A percentile compares a stretch with the other conserved stretches of the same genome.
phyloP scores from a whole-genome alignment of 2,329 filamentous ascomycete species.

The Diaporthe vexans region DNA sequence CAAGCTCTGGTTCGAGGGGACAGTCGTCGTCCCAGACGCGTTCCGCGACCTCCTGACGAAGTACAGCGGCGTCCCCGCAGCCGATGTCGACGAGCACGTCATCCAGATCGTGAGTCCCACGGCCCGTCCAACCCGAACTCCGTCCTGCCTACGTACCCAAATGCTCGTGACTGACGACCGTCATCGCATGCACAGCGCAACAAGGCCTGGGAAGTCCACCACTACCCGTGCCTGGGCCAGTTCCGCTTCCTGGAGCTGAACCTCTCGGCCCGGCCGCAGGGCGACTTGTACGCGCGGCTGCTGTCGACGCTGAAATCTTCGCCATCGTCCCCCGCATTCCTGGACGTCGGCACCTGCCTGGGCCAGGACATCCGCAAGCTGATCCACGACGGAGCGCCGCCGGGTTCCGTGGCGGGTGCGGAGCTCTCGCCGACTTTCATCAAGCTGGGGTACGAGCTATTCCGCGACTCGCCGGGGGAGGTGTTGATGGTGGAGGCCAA shows the following conservation, averaged over 20 bases:
- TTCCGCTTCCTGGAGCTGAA: constrained; percentile 59
- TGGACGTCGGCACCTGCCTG: constrained; percentile 59
- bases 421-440: constrained; percentile 55
- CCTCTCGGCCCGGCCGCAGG: constrained; percentile 47
- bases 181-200: constrained; percentile 40
- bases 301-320: constrained; percentile 42
- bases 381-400: constrained; percentile 51
- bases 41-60: constrained; percentile 33
- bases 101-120: constrained; percentile 30
- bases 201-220: constrained; percentile 47
- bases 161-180: too few relatives aligned
- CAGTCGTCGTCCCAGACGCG: constrained; percentile 22
- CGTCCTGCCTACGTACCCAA: too few relatives aligned
- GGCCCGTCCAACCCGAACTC: too few relatives aligned
- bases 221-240: constrained; percentile 59
- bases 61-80: constrained; percentile 30
- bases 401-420: constrained; percentile 50
- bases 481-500: constrained; percentile 48
- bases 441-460: constrained; percentile 57
- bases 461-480: constrained; percentile 48
- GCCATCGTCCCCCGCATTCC: constrained; percentile 47
- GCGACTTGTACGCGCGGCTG: constrained; percentile 49
- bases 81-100: constrained; percentile 38
- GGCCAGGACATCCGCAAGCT: constrained; percentile 60
- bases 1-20: constrained; percentile 38